Conservation (phyloP, 2,329 filamentous ascomycete species). For the Dactylellina parvicollis region DNA sequence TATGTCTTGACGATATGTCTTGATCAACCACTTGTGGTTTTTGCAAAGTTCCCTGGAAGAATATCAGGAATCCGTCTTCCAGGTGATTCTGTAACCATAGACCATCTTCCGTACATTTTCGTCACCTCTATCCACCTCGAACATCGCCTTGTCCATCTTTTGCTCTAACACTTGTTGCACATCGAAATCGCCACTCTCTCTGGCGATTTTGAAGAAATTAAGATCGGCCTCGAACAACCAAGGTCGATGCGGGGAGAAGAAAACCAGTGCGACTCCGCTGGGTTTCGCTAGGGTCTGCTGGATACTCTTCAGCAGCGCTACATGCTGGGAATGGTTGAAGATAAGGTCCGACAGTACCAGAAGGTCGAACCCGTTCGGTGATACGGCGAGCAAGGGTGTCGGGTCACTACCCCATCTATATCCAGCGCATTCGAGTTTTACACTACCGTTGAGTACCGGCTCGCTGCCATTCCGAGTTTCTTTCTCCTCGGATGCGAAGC, state of each 20-base stretch:
- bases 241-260: constrained; percentile 93
- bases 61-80: constrained; percentile 21
- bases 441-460: constrained; percentile 57
- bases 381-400: constrained; percentile 68
- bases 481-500: constrained; percentile 56
- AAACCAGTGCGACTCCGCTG: constrained; percentile 76
- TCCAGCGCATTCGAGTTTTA: constrained; percentile 70
- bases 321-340: constrained; percentile 90
- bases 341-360: constrained; percentile 87
- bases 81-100: constrained; percentile 37
- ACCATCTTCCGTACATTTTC: constrained; percentile 63
- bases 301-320: constrained; percentile 78
- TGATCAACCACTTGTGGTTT: too few species aligned
- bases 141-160: constrained; percentile 85
- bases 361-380: constrained; percentile 76
- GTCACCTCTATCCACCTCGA: constrained; percentile 84
- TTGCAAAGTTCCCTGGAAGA: too few species aligned
- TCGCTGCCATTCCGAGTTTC: neutral
- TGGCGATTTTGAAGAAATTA: constrained; percentile 82
- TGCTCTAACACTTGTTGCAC: constrained; percentile 84
- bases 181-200: constrained; percentile 72
- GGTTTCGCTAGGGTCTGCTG: constrained; percentile 71
- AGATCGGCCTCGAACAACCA: constrained; percentile 88
- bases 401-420: constrained; percentile 84
- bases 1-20: neutral